A percentile compares a stretch with the other conserved stretches of the same genome.
Evolutionary conservation across 352 stramenopile species (phyloP).

Genomic region (Phytopythium delawarense): DNA sequence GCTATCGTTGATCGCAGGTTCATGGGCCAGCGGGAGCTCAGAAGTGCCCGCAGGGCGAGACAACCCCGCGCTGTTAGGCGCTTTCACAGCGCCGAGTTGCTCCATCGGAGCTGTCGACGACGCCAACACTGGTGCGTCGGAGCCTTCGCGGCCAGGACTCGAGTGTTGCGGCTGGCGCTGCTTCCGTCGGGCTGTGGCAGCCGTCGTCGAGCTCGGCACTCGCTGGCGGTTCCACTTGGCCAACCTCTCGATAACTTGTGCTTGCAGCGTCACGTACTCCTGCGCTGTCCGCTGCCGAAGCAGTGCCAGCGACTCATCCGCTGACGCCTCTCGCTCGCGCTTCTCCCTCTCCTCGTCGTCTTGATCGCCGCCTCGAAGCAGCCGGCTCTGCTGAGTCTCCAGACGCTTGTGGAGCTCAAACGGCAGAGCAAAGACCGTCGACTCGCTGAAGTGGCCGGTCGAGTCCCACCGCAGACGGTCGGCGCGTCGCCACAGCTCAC

Average conservation of each 20-base stretch:
- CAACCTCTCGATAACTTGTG: slow-evolving; percentile 19
- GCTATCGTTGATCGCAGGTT: background rate
- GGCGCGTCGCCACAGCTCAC: slow-evolving; percentile 20
- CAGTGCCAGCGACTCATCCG: background rate
- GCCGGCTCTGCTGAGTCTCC: slow-evolving; percentile 14
- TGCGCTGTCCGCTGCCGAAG: slow-evolving; percentile 14
- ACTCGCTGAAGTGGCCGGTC: slow-evolving; percentile 23
- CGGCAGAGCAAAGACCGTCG: slow-evolving; percentile 5
- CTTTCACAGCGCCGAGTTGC: background rate
- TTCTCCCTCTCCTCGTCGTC: slow-evolving; percentile 8
- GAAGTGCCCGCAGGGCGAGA: background rate
- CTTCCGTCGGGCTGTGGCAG: background rate
- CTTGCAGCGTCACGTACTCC: slow-evolving; percentile 20
- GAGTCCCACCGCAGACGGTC: slow-evolving; percentile 50
- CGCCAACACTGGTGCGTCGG: background rate
- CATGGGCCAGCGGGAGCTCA: background rate
- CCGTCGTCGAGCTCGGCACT: background rate
- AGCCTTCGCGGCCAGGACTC: background rate
- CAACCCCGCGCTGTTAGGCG: background rate
- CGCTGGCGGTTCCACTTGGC: slow-evolving; percentile 1
- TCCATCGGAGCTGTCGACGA: background rate
- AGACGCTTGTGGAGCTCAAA: slow-evolving; percentile 20
- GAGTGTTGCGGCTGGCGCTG: background rate
- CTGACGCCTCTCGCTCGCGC: slow-evolving; percentile 4
- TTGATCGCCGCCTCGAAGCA: background rate